Evolutionary conservation across 2,329 filamentous ascomycete species (phyloP).

Genomic region (Aspergillus alliaceus): DNA sequence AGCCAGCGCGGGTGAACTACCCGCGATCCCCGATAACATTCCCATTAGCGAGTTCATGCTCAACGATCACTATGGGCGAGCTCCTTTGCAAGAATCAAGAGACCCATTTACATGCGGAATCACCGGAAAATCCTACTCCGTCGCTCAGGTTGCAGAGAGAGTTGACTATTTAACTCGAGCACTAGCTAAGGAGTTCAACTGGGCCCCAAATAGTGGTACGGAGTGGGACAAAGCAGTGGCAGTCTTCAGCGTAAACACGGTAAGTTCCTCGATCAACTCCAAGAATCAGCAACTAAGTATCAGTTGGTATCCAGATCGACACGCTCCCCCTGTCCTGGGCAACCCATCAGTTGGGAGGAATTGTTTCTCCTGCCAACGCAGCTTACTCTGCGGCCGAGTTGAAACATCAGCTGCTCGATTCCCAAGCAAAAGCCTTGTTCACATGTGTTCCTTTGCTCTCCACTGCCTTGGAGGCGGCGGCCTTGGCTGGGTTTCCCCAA

Average conservation of each 20-base stretch:
- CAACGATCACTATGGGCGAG: conserved; percentile 68
- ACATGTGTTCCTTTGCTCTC: conserved; percentile 68
- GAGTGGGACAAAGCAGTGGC: conserved; percentile 81
- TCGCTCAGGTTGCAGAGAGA: conserved; percentile 62
- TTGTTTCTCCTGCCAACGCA: conserved; percentile 73
- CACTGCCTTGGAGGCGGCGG: conserved; percentile 64
- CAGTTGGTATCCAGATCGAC: conserved; percentile 67
- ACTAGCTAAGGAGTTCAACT: conserved; percentile 69
- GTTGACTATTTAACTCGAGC: conserved; percentile 68
- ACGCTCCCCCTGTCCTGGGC: conserved; percentile 72
- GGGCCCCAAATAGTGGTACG: conserved; percentile 66
- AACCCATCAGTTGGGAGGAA: conserved; percentile 71
- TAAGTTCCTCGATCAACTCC: conserved; percentile 47
- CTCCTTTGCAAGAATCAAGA: conserved; percentile 61
- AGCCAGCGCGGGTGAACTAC: conserved; percentile 39
- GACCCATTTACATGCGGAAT: conserved; percentile 77
- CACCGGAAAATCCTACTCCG: conserved; percentile 66
- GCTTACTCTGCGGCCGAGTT: conserved; percentile 70
- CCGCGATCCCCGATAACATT: conserved; percentile 69
- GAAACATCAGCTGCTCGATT: conserved; percentile 69
- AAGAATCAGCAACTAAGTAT: no score
- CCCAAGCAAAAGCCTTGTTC: conserved; percentile 68
- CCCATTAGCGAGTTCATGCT: conserved; percentile 76
- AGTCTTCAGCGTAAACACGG: conserved; percentile 78
- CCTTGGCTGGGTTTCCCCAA: conserved; percentile 61